Percentiles rank a stretch among this genome's conserved stretches.
Evolutionary conservation across 345 rosid genomes (phyloP).

Genomic region (Ailanthus altissimus): DNA sequence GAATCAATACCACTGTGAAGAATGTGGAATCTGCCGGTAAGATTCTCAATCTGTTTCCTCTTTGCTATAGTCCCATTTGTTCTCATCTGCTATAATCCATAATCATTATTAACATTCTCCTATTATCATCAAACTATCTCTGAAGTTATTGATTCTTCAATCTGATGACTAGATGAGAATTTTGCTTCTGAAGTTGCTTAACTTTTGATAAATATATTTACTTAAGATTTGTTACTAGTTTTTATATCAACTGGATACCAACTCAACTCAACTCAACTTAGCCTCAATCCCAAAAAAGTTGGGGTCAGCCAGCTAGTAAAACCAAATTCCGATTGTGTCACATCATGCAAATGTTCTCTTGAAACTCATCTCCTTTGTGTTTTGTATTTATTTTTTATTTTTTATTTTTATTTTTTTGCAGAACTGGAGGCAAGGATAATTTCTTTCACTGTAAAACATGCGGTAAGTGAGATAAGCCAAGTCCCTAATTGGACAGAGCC

Average conservation of each 20-base stretch:
- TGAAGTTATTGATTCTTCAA: background rate
- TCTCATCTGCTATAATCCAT: background rate
- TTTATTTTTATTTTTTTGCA: too few species aligned
- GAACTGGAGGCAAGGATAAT: slow-evolving; percentile 64
- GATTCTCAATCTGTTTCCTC: background rate
- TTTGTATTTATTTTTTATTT: too few species aligned
- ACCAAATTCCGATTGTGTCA: background rate
- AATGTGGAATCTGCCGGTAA: slow-evolving; percentile 73
- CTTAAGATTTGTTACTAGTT: too few species aligned
- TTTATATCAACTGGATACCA: too few species aligned
- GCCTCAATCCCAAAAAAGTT: background rate
- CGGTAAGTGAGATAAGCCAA: slow-evolving; percentile 39
- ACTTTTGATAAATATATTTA: background rate
- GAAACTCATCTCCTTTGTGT: slow-evolving; percentile 5
- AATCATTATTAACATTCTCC: background rate
- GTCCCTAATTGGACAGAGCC: background rate
- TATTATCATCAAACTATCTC: background rate
- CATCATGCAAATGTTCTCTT: background rate
- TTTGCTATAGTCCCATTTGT: background rate
- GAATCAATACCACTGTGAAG: slow-evolving; percentile 65
- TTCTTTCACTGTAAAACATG: slow-evolving; percentile 65
- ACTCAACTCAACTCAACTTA: too few species aligned
- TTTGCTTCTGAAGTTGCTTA: background rate
- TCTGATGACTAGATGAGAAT: background rate
- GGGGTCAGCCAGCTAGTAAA: background rate